Evolutionary conservation across 2,329 filamentous ascomycete species (phyloP).

Genomic region (Xylaria polymorpha): DNA sequence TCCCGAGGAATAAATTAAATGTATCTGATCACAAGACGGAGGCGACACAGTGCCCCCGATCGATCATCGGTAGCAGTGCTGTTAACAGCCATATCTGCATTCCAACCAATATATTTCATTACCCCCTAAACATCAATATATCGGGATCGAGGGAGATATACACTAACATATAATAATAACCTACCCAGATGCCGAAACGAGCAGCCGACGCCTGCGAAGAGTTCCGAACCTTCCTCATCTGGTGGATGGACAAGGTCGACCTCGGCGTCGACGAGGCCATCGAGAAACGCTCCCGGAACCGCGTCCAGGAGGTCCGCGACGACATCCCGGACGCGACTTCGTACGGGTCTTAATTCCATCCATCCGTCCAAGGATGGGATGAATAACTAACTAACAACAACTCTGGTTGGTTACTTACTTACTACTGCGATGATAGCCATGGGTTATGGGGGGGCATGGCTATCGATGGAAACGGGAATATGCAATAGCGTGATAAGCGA

Average conservation of each 20-base stretch:
- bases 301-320: conserved; percentile 20
- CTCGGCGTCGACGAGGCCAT: conserved; percentile 10
- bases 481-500: background rate
- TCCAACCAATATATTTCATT: too few relatives aligned
- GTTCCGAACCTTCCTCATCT: conserved; percentile 25
- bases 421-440: background rate
- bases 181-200: conserved; percentile 24
- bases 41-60: background rate
- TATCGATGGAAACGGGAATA: background rate
- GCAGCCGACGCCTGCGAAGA: conserved; percentile 26
- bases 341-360: background rate
- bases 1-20: background rate
- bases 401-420: too few relatives aligned
- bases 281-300: conserved; percentile 2
- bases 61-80: too few relatives aligned
- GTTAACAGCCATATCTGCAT: too few relatives aligned
- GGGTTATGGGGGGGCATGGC: background rate
- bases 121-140: too few relatives aligned
- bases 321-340: conserved; percentile 6
- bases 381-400: too few relatives aligned
- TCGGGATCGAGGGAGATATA: too few relatives aligned
- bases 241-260: conserved; percentile 33
- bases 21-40: background rate
- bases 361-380: background rate
- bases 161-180: background rate